Conservation (phyloP, 1,139 yeast species). For the Blastobotrys petasosporus region DNA sequence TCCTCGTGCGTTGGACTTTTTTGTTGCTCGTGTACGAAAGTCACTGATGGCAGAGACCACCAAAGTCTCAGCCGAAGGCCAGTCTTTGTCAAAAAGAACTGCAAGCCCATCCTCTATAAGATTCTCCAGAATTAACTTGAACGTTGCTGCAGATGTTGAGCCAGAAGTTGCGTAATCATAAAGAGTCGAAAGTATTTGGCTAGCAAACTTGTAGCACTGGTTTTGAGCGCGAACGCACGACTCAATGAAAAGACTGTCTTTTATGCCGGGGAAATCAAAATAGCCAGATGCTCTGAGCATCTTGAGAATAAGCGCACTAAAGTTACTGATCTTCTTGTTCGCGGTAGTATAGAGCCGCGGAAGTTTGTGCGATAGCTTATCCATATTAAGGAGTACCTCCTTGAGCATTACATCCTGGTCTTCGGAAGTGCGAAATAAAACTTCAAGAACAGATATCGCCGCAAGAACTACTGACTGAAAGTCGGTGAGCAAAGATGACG, state of each 20-base stretch:
- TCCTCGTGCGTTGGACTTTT: constrained; percentile 5
- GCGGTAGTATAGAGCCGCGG: constrained; percentile 1
- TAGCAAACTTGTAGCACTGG: constrained; percentile 1
- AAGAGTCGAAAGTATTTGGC: constrained; percentile 4
- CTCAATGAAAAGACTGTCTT: background rate
- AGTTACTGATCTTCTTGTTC: constrained; percentile 1
- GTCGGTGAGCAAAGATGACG: background rate
- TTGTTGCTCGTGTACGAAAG: background rate
- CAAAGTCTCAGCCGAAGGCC: constrained; percentile 9
- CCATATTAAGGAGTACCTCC: constrained; percentile 4
- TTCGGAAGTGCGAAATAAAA: background rate
- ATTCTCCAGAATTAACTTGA: constrained; percentile 4
- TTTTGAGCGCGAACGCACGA: constrained; percentile 3
- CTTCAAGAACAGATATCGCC: background rate
- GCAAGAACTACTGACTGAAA: background rate
- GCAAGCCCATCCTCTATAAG: constrained; percentile 7
- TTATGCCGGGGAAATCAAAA: background rate
- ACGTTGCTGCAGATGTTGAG: background rate
- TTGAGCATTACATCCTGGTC: constrained; percentile 7
- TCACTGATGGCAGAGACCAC: constrained; percentile 6
- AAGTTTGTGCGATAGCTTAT: constrained; percentile 4
- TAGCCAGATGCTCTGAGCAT: background rate
- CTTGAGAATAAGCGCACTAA: constrained; percentile 3
- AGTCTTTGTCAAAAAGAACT: constrained; percentile 3
- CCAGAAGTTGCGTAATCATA: constrained; percentile 7